Evolutionary conservation across 495 filamentous ascomycete genomes (phyloP), one percentile per base, ranked within the genome.

Genomic region (Penicillium silybi): DNA sequence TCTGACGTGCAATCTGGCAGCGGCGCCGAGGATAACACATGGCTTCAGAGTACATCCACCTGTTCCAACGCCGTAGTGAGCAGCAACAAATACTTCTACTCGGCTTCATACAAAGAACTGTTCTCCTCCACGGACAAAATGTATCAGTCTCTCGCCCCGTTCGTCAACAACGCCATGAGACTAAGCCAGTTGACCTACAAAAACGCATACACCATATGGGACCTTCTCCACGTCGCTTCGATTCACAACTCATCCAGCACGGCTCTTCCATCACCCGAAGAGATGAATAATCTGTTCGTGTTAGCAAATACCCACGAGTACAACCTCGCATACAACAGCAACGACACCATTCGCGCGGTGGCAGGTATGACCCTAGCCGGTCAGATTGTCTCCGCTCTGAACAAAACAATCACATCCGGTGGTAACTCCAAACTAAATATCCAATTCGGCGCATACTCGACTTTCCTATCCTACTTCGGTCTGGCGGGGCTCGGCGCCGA

Each of bases 151-250:
- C 54, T 90, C 29, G 59, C 76, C 34, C 83, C 85, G 9, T 62
- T 82, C 19, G 68, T 86, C 65, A 79, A 84, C 62, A 52, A 58
- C 37, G 78, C 77, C 8, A 81, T 83, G 58, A 63, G 54, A 27
- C 52, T 64, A 17, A 67, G 50, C 32, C 54, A 78, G 42, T 67
- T 78, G 27, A 85, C 37, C 56, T 88, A 75, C 71, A 80, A 83
- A 63, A 87, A 88, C 65, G 85, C 81, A 27, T 89, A 86, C 64
- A 65, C 70, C 44, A 83, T 78, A 46, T 78, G 66, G 60, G 75
- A 78, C 56, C 56, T 72, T 27, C 52, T 78, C 35, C 67, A 74
- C 52, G 73, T 75, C 27, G 74, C 69, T 16, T 32, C 44, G 2
- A 77, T 78, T 51, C 72, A 78, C 59, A 78, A 78, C 45, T 41